These are phyloP conservation scores for Penicillium soppii DNA, from an alignment of 495 filamentous ascomycete species.

Conservation along the genomic window DNA sequence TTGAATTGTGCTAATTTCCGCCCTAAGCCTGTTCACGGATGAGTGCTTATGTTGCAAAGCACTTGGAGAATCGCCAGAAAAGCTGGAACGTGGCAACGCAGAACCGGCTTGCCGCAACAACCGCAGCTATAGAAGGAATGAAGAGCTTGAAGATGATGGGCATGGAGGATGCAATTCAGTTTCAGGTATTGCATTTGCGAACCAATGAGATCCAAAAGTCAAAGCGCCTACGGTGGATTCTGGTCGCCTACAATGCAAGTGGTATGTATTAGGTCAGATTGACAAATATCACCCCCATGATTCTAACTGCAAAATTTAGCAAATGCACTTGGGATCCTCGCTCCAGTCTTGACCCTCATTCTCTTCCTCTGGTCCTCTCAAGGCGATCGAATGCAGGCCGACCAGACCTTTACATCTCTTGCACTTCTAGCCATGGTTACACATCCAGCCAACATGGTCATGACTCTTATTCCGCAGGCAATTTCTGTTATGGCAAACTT, in stretches of 20 bases:
- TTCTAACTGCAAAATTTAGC: too few relatives aligned
- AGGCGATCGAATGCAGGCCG: constrained; percentile 43
- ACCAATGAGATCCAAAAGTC: constrained; percentile 45
- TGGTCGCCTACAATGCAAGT: too few relatives aligned
- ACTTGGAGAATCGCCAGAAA: constrained; percentile 23
- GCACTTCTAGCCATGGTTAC: constrained; percentile 51
- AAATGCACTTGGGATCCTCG: too few relatives aligned
- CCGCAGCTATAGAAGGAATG: constrained; percentile 45
- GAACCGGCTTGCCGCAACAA: constrained; percentile 46
- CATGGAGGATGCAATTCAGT: constrained; percentile 38
- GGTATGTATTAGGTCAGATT: too few relatives aligned
- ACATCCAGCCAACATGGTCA: constrained; percentile 44
- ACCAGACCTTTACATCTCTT: constrained; percentile 49
- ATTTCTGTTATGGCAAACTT: constrained; percentile 48
- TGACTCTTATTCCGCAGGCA: constrained; percentile 30
- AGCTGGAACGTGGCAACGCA: constrained; percentile 54
- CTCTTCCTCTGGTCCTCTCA: too few relatives aligned
- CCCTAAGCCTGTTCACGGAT: constrained; percentile 15
- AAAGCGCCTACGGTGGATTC: constrained; percentile 35
- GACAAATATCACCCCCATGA: too few relatives aligned
- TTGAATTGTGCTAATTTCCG: not conserved
- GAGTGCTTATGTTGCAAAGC: constrained; percentile 28
- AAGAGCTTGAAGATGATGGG: constrained; percentile 60
- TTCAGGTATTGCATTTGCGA: constrained; percentile 22
- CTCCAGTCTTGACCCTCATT: too few relatives aligned